Percentiles rank a stretch among this genome's conserved stretches.
phyloP scores from a whole-genome alignment of 257 asterid genomes.

The Anisodus acutangulus region DNA sequence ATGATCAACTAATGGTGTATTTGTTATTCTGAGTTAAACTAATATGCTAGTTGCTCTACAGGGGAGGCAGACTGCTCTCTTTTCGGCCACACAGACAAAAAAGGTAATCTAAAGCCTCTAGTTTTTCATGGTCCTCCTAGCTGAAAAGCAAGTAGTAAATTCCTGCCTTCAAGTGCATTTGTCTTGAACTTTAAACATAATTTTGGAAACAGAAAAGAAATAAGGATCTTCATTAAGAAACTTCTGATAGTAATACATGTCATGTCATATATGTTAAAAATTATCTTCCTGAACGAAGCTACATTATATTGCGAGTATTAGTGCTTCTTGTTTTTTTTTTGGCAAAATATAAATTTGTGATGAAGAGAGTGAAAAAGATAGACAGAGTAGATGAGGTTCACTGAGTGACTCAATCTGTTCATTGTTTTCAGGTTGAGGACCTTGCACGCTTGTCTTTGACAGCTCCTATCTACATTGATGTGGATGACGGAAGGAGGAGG shows the following conservation, averaged over 20 bases:
- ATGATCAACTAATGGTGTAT: neutral
- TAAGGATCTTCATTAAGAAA: neutral
- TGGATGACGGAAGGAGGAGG: slow-evolving; percentile 87
- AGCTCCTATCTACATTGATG: slow-evolving; percentile 75
- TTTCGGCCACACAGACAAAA: slow-evolving; percentile 97
- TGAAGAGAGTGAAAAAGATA: neutral
- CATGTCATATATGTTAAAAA: neutral
- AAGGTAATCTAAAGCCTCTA: slow-evolving; percentile 52
- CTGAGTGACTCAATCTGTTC: slow-evolving; percentile 23
- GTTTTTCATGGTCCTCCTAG: neutral
- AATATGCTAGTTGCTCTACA: slow-evolving; percentile 45
- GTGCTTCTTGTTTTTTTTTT: neutral
- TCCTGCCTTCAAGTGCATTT: slow-evolving; percentile 1
- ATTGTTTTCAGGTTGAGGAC: slow-evolving; percentile 80
- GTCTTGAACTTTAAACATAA: neutral
- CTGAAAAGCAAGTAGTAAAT: slow-evolving; percentile 14
- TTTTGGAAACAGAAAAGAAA: neutral
- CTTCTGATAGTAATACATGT: neutral
- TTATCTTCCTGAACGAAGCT: neutral
- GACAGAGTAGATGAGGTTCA: neutral
- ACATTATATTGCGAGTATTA: neutral
- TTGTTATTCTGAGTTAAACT: slow-evolving; percentile 36
- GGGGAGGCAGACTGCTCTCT: slow-evolving; percentile 93
- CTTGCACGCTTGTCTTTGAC: slow-evolving; percentile 88
- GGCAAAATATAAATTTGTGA: neutral